Conservation (phyloP, 257 asterid genomes). For the Solanum ahanhuiri region DNA sequence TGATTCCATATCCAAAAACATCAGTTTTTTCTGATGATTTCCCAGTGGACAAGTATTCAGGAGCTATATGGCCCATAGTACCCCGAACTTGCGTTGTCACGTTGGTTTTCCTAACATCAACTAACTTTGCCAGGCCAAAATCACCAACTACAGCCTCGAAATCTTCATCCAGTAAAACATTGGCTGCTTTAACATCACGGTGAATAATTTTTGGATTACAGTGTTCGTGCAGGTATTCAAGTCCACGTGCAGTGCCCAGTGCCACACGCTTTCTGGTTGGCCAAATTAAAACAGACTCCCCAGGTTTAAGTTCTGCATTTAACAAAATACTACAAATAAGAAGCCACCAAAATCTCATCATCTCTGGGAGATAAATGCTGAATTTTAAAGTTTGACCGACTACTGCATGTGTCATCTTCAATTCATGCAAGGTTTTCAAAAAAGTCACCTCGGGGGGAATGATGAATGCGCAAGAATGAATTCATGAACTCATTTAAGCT, state of each 20-base stretch:
- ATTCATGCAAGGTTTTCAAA: neutral
- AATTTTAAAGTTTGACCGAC: neutral
- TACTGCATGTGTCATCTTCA: neutral
- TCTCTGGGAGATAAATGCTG: neutral
- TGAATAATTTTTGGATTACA: slow-evolving; percentile 94
- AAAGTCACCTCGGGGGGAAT: neutral
- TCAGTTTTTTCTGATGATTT: slow-evolving; percentile 93
- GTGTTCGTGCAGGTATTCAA: slow-evolving; percentile 91
- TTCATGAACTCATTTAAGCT: neutral
- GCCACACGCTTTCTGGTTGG: slow-evolving; percentile 80
- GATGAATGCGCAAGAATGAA: neutral
- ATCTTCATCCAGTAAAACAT: slow-evolving; percentile 78
- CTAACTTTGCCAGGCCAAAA: slow-evolving; percentile 92
- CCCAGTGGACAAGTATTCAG: slow-evolving; percentile 91
- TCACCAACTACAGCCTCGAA: slow-evolving; percentile 97
- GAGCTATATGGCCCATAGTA: slow-evolving; percentile 99
- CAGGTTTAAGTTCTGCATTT: slow-evolving; percentile 70
- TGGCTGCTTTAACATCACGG: slow-evolving; percentile 99
- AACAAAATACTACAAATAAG: neutral
- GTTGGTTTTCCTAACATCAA: slow-evolving; percentile 79
- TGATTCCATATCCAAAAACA: slow-evolving; percentile 94
- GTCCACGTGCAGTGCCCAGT: slow-evolving; percentile 88
- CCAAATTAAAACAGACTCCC: slow-evolving; percentile 75
- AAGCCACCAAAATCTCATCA: neutral
- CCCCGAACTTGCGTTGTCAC: slow-evolving; percentile 98